Evolutionary conservation across 257 asterid genomes (phyloP), one percentile per base, ranked within the genome.

Genomic region (Coffea eugenioides): DNA sequence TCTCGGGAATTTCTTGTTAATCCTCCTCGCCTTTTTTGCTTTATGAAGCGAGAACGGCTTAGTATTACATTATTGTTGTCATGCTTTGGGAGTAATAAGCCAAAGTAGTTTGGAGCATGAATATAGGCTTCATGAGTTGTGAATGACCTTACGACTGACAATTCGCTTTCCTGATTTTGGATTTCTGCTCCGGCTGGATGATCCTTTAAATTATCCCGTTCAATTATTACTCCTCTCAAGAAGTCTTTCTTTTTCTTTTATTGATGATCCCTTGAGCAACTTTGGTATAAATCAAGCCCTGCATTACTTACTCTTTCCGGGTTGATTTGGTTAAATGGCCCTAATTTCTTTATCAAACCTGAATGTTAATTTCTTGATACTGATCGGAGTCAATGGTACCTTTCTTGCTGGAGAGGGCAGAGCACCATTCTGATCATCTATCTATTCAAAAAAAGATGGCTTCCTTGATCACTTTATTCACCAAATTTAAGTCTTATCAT

Each of bases 391-490:
- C 34, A 52, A n/a, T 23, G 43, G 62, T 73, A 73, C 83, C 79
- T 80, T 80, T 48, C 82, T 80, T 62, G 23, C 49, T 65, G 8
- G 69, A 48, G 74, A 74, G 68, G 65, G 64, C 75, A 80, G 21
- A 54, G 16, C 31, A 48, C 39, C 21, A 74, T 36, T 4, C 25
- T 65, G 25, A 68, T 25, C 27, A 39, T 49, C 15, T 56, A 0
- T 45, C 61, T 1, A 11, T 34, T 78, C 31, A 12, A 49, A 31
- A 36, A 54, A 68, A 82, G 45, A 65, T 48, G 70, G 45, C 57
- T 73, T 36, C 13, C 72, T 77, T 74, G 18, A 57, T 73, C 70
- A 71, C 87, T 84, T 72, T 84, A 56, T 75, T 75, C 68, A 7
- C 78, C 76, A 75, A 46, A 20, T 79, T 69, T 80, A 61, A 18